Conservation (phyloP, 805 yeast genomes). For the Tetrapisispora taiwanensis region DNA sequence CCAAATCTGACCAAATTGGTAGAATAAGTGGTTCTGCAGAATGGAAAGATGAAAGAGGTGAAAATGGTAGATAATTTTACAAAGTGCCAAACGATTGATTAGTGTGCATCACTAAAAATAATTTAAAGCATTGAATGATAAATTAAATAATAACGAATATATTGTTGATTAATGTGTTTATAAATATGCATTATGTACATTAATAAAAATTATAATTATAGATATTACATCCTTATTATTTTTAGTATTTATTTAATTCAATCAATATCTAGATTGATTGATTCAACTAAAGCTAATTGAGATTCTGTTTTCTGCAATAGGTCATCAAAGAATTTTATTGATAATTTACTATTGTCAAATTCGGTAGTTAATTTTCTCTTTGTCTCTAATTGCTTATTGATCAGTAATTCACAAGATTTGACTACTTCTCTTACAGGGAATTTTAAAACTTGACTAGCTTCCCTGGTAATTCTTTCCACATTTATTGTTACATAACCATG, state of each 20-base stretch:
- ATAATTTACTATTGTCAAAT: slow-evolving; percentile 16
- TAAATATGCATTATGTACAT: no score
- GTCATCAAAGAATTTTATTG: slow-evolving; percentile 20
- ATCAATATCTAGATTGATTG: slow-evolving; percentile 25
- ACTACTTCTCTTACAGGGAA: slow-evolving; percentile 73
- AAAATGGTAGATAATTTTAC: slow-evolving; percentile 41
- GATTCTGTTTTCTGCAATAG: slow-evolving; percentile 16
- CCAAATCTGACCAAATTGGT: slow-evolving; percentile 5
- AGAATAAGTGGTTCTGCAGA: slow-evolving; percentile 66
- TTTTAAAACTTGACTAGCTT: slow-evolving; percentile 69
- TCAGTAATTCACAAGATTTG: slow-evolving; percentile 22
- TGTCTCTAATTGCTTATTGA: slow-evolving; percentile 19
- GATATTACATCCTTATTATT: no score
- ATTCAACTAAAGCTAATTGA: slow-evolving; percentile 16
- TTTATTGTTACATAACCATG: slow-evolving; percentile 73
- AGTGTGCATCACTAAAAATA: no score
- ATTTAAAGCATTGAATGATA: no score
- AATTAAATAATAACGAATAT: neutral
- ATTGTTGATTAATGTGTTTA: neutral
- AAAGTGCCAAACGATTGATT: no score
- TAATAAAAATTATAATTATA: no score
- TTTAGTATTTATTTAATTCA: no score
- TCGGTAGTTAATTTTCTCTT: slow-evolving; percentile 20
- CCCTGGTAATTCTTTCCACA: slow-evolving; percentile 68
- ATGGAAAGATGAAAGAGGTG: slow-evolving; percentile 78